These are phyloP conservation scores for Blastobotrys indianensis DNA, from an alignment of 1,139 yeast species.

Conservation along the genomic window DNA sequence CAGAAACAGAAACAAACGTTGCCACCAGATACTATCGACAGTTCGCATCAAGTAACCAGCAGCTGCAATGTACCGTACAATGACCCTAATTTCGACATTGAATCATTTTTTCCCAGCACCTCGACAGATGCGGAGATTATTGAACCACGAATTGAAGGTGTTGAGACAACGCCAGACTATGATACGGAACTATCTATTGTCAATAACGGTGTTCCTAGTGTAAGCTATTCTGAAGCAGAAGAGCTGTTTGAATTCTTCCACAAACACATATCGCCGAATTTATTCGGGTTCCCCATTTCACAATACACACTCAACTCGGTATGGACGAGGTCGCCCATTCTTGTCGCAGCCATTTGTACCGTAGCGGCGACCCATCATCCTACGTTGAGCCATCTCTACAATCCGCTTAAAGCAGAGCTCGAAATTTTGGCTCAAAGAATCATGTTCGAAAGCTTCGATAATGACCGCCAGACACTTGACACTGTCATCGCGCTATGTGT, in stretches of 20 bases:
- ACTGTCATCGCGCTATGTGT: conserved; percentile 58
- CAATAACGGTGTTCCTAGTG: background rate
- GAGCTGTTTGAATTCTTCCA: conserved; percentile 50
- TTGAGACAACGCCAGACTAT: too few species aligned
- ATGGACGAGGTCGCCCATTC: conserved; percentile 54
- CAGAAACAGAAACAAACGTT: too few species aligned
- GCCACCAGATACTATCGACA: too few species aligned
- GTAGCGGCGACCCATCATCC: conserved; percentile 63
- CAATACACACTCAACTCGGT: conserved; percentile 45
- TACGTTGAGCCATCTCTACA: conserved; percentile 36
- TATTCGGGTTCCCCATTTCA: conserved; percentile 60
- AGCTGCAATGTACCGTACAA: too few species aligned
- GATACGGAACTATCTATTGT: too few species aligned
- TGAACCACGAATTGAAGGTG: too few species aligned
- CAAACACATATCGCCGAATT: conserved; percentile 53
- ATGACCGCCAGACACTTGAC: conserved; percentile 50
- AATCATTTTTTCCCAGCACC: too few species aligned
- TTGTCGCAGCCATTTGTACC: conserved; percentile 57
- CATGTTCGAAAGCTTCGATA: conserved; percentile 34
- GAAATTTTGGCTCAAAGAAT: conserved; percentile 45
- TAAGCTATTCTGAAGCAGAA: conserved; percentile 40
- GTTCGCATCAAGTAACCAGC: too few species aligned
- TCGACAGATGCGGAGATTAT: too few species aligned
- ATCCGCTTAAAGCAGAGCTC: conserved; percentile 39
- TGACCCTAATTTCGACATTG: too few species aligned